phyloP scores from a whole-genome alignment of 805 yeast genomes.

The Candida insectorum region DNA sequence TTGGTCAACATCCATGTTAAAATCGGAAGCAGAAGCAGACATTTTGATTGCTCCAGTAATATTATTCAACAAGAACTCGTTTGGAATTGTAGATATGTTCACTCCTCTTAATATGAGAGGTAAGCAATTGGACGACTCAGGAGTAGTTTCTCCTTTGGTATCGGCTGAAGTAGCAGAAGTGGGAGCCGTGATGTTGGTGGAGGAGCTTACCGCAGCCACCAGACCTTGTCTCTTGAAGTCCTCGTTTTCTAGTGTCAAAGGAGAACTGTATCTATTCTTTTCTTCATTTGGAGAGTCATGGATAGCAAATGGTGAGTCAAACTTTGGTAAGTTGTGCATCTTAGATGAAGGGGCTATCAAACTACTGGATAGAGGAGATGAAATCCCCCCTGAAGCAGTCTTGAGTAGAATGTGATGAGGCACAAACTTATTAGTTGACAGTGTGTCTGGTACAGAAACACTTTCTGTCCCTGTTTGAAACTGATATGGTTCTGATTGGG shows the following conservation, averaged over 20 bases:
- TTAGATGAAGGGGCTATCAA: slow-evolving; percentile 1
- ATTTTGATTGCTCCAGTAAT: slow-evolving; percentile 18
- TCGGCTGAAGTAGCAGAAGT: neutral
- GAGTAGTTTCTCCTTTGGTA: slow-evolving; percentile 4
- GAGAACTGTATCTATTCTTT: slow-evolving; percentile 11
- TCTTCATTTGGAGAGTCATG: slow-evolving; percentile 13
- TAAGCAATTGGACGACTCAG: slow-evolving; percentile 54
- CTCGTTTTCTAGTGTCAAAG: slow-evolving; percentile 10
- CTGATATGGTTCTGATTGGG: slow-evolving; percentile 14
- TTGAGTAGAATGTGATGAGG: neutral
- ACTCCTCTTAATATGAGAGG: slow-evolving; percentile 67
- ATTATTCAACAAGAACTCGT: slow-evolving; percentile 39
- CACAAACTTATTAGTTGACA: neutral
- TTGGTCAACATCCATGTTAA: slow-evolving; percentile 34
- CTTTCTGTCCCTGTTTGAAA: slow-evolving; percentile 10
- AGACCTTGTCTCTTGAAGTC: slow-evolving; percentile 10
- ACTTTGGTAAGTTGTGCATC: slow-evolving; percentile 8
- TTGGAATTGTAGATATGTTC: slow-evolving; percentile 62
- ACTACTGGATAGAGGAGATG: slow-evolving; percentile 14
- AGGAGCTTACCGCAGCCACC: too few relatives aligned
- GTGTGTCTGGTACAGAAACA: slow-evolving; percentile 6
- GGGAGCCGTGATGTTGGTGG: neutral
- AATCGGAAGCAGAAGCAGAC: slow-evolving; percentile 20
- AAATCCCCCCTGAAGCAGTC: slow-evolving; percentile 9
- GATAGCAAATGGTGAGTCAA: slow-evolving; percentile 15